These are phyloP conservation scores for Pythium brassicae DNA, from an alignment of 352 stramenopile species.

Conservation along the genomic window DNA sequence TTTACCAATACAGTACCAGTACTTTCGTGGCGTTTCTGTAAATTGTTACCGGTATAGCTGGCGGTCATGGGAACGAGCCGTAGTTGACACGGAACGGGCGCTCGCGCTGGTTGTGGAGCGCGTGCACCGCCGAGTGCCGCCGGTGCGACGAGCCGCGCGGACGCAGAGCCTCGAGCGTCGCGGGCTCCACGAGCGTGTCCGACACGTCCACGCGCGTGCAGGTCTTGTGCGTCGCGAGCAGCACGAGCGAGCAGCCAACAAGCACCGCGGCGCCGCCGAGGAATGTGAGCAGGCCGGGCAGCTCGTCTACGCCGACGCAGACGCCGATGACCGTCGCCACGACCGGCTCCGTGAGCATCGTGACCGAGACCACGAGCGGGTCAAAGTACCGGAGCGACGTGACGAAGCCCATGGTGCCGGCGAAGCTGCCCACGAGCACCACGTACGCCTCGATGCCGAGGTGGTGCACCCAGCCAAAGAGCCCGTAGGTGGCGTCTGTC, in stretches of 20 bases:
- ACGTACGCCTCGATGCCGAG: slow-evolving; percentile 42
- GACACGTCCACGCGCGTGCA: slow-evolving; percentile 36
- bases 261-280: slow-evolving; percentile 34
- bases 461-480: slow-evolving; percentile 48
- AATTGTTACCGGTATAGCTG: neutral
- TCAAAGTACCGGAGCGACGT: slow-evolving; percentile 55
- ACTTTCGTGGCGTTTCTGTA: too few species aligned
- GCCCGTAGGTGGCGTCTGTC: slow-evolving; percentile 18
- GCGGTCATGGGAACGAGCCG: slow-evolving; percentile 18
- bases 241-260: slow-evolving; percentile 35
- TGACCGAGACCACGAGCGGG: slow-evolving; percentile 51
- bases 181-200: slow-evolving; percentile 19
- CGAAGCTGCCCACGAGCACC: slow-evolving; percentile 36
- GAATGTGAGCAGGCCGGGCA: slow-evolving; percentile 35
- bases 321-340: slow-evolving; percentile 45
- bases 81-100: slow-evolving; percentile 15
- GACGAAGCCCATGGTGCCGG: slow-evolving; percentile 57
- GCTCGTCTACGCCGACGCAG: slow-evolving; percentile 27
- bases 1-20: too few species aligned
- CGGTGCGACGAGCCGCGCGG: neutral
- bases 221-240: slow-evolving; percentile 30
- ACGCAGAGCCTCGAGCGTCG: neutral
- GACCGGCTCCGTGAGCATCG: slow-evolving; percentile 48
- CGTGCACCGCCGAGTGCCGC: slow-evolving; percentile 10
- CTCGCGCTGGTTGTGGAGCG: slow-evolving; percentile 4